Conservation (phyloP, 495 filamentous ascomycete species). For the Apodospora peruviana region DNA sequence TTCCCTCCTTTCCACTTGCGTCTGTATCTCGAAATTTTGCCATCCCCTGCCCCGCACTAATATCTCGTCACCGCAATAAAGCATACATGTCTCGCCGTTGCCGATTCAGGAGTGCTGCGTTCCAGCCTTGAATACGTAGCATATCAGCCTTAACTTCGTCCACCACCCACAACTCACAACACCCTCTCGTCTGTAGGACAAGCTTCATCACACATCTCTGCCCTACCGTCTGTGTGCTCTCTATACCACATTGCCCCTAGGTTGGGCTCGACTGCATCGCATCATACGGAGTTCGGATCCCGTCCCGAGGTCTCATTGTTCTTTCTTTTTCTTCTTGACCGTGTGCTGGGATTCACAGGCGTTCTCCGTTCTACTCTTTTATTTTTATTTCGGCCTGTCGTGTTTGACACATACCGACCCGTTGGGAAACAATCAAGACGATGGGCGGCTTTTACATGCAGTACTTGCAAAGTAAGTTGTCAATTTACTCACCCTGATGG, state of each 20-base stretch:
- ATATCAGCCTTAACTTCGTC: slow-evolving; percentile 38
- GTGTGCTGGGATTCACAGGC: slow-evolving; percentile 13
- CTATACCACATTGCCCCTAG: slow-evolving; percentile 27
- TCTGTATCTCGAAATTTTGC: slow-evolving; percentile 41
- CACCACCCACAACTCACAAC: slow-evolving; percentile 22
- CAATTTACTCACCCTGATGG: slow-evolving; percentile 11
- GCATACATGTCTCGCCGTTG: slow-evolving; percentile 56
- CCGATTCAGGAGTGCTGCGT: slow-evolving; percentile 40
- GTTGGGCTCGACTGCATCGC: slow-evolving; percentile 55
- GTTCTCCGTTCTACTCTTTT: slow-evolving; percentile 11
- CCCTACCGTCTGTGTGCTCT: slow-evolving; percentile 16
- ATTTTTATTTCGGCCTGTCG: slow-evolving; percentile 1
- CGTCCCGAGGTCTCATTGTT: slow-evolving; percentile 22
- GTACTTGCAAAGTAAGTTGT: slow-evolving; percentile 57
- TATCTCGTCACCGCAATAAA: slow-evolving; percentile 53
- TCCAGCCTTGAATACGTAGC: slow-evolving; percentile 47
- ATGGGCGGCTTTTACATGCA: slow-evolving; percentile 60
- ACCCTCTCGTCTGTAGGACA: slow-evolving; percentile 39
- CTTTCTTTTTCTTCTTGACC: slow-evolving; percentile 18
- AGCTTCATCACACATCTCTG: slow-evolving; percentile 32
- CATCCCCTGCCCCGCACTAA: slow-evolving; percentile 43
- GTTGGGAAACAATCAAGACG: slow-evolving; percentile 27
- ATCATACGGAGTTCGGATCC: slow-evolving; percentile 36
- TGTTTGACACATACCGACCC: slow-evolving; percentile 4
- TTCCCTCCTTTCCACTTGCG: slow-evolving; percentile 36